These are phyloP conservation scores for Aciculosporium take DNA, from an alignment of 2,329 filamentous ascomycete species.

Conservation along the genomic window DNA sequence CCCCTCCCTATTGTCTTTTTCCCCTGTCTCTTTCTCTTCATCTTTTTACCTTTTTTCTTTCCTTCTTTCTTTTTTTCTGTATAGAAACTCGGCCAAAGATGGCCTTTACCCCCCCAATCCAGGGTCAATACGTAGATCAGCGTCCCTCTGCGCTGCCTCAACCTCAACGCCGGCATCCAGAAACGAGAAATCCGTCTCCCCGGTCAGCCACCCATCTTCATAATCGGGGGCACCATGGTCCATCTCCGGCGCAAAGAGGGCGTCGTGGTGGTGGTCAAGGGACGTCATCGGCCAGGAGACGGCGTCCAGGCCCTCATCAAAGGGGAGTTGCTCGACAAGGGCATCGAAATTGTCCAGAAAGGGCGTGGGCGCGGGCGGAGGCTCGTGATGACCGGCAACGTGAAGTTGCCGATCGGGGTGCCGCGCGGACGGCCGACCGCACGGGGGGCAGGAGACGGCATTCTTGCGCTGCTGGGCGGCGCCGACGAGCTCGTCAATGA, in stretches of 20 bases:
- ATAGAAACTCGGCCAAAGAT: background rate
- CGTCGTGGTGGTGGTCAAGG: conserved; percentile 15
- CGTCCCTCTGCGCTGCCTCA: conserved; percentile 13
- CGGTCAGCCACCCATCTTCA: conserved; percentile 30
- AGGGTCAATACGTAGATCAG: conserved; percentile 20
- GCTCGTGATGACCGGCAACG: conserved; percentile 19
- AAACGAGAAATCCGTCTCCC: conserved; percentile 29
- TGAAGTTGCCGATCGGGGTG: conserved; percentile 36
- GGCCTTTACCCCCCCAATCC: conserved; percentile 11
- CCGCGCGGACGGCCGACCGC: conserved; percentile 32
- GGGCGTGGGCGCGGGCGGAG: conserved; percentile 2
- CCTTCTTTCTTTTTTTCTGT: background rate
- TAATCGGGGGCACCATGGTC: conserved; percentile 19
- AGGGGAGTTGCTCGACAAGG: conserved; percentile 7
- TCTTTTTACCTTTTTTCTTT: background rate
- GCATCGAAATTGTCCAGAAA: conserved; percentile 12
- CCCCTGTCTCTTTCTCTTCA: background rate
- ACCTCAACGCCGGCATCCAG: too few species aligned
- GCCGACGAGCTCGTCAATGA: conserved; percentile 31
- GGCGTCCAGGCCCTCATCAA: conserved; percentile 10
- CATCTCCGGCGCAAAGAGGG: conserved; percentile 21
- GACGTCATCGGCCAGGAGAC: conserved; percentile 14
- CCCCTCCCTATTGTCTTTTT: background rate
- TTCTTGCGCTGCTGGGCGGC: conserved; percentile 25
- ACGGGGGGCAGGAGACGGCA: conserved; percentile 32